Percentiles rank a stretch among this genome's conserved stretches.
Conservation (phyloP, 306 rosid genomes). For the Trichosanthes cucumerina region DNA sequence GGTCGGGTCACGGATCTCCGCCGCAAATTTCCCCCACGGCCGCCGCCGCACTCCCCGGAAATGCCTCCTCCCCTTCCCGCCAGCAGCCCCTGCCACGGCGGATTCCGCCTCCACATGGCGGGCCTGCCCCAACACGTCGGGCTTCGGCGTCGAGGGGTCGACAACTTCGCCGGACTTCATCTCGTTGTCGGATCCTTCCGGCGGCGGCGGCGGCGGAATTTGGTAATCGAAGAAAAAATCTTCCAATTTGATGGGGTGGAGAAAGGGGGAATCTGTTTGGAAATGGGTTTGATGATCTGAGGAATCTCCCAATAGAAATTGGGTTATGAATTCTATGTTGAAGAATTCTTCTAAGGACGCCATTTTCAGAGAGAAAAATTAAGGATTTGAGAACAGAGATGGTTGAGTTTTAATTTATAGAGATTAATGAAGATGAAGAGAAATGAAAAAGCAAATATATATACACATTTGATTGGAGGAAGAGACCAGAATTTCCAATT, state of each 20-base stretch:
- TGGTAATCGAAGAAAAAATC: slow-evolving; percentile 24
- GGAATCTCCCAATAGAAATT: slow-evolving; percentile 29
- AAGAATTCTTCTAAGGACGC: slow-evolving; percentile 15
- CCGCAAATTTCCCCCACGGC: slow-evolving; percentile 9
- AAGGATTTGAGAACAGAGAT: not conserved
- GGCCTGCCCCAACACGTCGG: not conserved
- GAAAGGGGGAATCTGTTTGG: not conserved
- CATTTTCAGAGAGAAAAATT: slow-evolving; percentile 4
- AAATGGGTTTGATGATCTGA: slow-evolving; percentile 15
- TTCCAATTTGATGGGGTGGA: slow-evolving; percentile 42
- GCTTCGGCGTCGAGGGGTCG: not conserved
- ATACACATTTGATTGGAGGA: not conserved
- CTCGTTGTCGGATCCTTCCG: not conserved
- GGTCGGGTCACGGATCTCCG: slow-evolving; percentile 25
- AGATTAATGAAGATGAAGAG: not conserved
- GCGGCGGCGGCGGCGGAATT: slow-evolving; percentile 16
- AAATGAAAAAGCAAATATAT: not conserved
- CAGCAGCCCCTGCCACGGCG: slow-evolving; percentile 31
- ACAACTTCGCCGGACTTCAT: slow-evolving; percentile 17
- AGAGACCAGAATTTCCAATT: not conserved
- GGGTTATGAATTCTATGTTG: slow-evolving; percentile 26
- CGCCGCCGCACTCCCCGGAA: slow-evolving; percentile 8
- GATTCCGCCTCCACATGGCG: not conserved
- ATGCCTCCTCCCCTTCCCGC: slow-evolving; percentile 29
- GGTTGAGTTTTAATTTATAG: not conserved